phyloP scores from a whole-genome alignment of 2,329 filamentous ascomycete species.

The Cadophora malorum region DNA sequence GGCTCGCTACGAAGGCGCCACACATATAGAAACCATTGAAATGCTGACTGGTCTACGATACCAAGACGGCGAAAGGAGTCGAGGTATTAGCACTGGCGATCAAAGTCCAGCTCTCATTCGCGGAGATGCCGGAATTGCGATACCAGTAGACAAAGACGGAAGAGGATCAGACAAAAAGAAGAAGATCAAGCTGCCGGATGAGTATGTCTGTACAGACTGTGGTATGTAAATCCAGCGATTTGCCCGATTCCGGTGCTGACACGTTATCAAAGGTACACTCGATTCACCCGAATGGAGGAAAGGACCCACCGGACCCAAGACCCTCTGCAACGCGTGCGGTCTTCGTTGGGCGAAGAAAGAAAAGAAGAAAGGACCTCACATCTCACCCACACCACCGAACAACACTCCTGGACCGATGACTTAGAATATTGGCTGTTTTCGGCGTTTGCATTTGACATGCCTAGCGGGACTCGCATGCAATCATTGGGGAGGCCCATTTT shows the following conservation, averaged over 20 bases:
- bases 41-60: slow-evolving; percentile 91
- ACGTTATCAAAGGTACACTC: slow-evolving; percentile 65
- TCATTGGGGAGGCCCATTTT: neutral
- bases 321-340: slow-evolving; percentile 93
- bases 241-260: neutral
- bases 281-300: slow-evolving; percentile 97
- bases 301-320: slow-evolving; percentile 90
- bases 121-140: slow-evolving; percentile 86
- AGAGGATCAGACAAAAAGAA: slow-evolving; percentile 80
- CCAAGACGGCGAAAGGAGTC: slow-evolving; percentile 85
- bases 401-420: slow-evolving; percentile 18
- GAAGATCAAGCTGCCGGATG: slow-evolving; percentile 81
- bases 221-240: slow-evolving; percentile 56
- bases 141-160: slow-evolving; percentile 78
- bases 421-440: slow-evolving; percentile 5
- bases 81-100: slow-evolving; percentile 86
- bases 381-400: slow-evolving; percentile 17
- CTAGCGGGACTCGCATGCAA: neutral
- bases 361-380: slow-evolving; percentile 64
- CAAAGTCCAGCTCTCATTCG: slow-evolving; percentile 81
- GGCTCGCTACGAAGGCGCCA: slow-evolving; percentile 77
- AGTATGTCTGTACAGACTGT: slow-evolving; percentile 96
- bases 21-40: slow-evolving; percentile 86
- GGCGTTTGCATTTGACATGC: slow-evolving; percentile 3
- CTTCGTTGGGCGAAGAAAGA: slow-evolving; percentile 80